These are phyloP conservation scores for Sarcomyxa edulis DNA, from an alignment of 768 basidiomycete genomes.

Conservation along the genomic window DNA sequence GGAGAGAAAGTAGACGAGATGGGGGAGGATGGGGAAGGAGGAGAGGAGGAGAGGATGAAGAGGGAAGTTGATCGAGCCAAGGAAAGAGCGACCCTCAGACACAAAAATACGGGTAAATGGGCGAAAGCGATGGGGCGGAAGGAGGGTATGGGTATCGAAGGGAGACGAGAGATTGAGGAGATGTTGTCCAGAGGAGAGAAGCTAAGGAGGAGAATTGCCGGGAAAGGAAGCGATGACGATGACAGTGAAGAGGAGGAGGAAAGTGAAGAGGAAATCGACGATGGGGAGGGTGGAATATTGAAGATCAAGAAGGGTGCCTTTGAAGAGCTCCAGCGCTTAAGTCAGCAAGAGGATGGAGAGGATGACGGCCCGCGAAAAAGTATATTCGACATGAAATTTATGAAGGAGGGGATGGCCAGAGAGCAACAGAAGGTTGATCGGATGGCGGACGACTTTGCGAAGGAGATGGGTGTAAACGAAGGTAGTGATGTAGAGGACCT, in stretches of 20 bases:
- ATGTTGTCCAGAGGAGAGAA: slow-evolving; percentile 84
- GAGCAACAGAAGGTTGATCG: slow-evolving; percentile 51
- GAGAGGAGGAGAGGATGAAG: slow-evolving; percentile 54
- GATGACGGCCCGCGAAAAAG: slow-evolving; percentile 52
- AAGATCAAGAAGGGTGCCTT: slow-evolving; percentile 67
- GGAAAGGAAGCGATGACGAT: slow-evolving; percentile 52
- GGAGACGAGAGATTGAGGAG: slow-evolving; percentile 64
- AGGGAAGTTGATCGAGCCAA: slow-evolving; percentile 75
- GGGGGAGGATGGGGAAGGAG: slow-evolving; percentile 43
- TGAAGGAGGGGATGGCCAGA: slow-evolving; percentile 85
- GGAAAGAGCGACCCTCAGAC: slow-evolving; percentile 85
- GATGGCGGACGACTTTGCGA: slow-evolving; percentile 67
- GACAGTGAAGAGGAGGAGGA: slow-evolving; percentile 31
- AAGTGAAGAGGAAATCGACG: slow-evolving; percentile 40
- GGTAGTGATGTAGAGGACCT: slow-evolving; percentile 20
- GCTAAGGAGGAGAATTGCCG: slow-evolving; percentile 71
- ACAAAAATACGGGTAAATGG: slow-evolving; percentile 88
- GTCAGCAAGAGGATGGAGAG: slow-evolving; percentile 34
- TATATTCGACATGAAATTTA: slow-evolving; percentile 96
- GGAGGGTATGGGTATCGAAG: slow-evolving; percentile 51
- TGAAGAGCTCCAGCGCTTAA: slow-evolving; percentile 62
- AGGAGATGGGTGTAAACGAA: slow-evolving; percentile 50
- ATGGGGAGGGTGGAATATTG: slow-evolving; percentile 37
- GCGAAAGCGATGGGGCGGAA: slow-evolving; percentile 68
- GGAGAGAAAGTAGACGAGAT: slow-evolving; percentile 40